These are phyloP conservation scores for Helotiales sp. DNA, from an alignment of 2,329 filamentous ascomycete genomes.

Conservation along the genomic window DNA sequence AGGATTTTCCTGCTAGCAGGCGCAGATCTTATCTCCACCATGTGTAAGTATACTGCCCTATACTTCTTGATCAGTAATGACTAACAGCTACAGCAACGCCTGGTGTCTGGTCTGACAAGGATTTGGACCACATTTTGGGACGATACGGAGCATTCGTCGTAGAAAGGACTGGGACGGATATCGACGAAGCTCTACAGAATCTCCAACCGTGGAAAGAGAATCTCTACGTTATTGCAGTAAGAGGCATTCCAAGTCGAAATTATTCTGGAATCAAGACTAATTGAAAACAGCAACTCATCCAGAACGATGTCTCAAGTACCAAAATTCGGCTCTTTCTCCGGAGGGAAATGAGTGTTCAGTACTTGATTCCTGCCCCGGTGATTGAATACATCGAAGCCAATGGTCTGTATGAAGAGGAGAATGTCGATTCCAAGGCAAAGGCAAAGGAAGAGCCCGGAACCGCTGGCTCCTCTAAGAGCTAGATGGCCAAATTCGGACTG, in stretches of 20 bases:
- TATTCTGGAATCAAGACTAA: no score
- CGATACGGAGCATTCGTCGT: slow-evolving; percentile 84
- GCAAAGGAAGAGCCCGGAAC: slow-evolving; percentile 30
- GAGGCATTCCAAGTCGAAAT: no score
- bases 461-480: slow-evolving; percentile 28
- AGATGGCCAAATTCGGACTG: slow-evolving; percentile 5
- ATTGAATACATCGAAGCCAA: slow-evolving; percentile 76
- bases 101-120: slow-evolving; percentile 81
- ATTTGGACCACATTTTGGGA: slow-evolving; percentile 86
- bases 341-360: slow-evolving; percentile 81
- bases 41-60: slow-evolving; percentile 50
- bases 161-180: slow-evolving; percentile 87
- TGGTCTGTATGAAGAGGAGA: slow-evolving; percentile 62
- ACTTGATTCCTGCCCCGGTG: slow-evolving; percentile 74
- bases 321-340: slow-evolving; percentile 83
- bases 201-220: slow-evolving; percentile 84
- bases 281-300: slow-evolving; percentile 53
- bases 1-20: slow-evolving; percentile 84
- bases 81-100: slow-evolving; percentile 48
- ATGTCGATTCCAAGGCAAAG: slow-evolving; percentile 36
- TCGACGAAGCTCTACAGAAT: slow-evolving; percentile 83
- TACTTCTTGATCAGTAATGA: slow-evolving; percentile 40
- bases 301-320: slow-evolving; percentile 81
- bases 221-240: slow-evolving; percentile 42
- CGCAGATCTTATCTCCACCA: slow-evolving; percentile 75